Percentiles rank a stretch among this genome's conserved stretches.
These are phyloP conservation scores for Ceratocystis harringtonii DNA, from an alignment of 2,329 filamentous ascomycete species.

Conservation along the genomic window DNA sequence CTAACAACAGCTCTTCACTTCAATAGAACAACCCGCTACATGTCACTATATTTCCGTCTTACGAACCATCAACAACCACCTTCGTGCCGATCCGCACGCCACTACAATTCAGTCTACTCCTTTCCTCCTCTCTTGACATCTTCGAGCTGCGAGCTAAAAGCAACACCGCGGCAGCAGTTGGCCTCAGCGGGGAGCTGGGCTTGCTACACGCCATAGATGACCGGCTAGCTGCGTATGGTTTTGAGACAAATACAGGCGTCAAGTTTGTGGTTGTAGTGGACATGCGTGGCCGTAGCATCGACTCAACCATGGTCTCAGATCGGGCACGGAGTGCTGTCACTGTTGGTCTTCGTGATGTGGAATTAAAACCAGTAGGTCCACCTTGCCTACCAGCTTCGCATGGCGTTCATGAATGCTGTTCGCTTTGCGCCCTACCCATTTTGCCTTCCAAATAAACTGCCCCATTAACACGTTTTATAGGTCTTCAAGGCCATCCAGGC, in stretches of 20 bases:
- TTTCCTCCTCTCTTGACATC: slow-evolving; percentile 83
- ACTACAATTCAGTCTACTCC: slow-evolving; percentile 83
- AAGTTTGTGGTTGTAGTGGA: slow-evolving; percentile 85
- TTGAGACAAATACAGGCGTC: slow-evolving; percentile 88
- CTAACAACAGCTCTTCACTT: slow-evolving; percentile 7
- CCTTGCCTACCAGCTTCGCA: neutral
- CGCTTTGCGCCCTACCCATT: neutral
- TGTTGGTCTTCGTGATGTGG: slow-evolving; percentile 64
- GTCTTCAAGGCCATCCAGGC: slow-evolving; percentile 79
- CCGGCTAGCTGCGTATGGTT: slow-evolving; percentile 83
- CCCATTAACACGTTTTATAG: neutral
- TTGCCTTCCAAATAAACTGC: neutral
- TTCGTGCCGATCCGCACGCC: slow-evolving; percentile 47
- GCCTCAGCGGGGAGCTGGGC: slow-evolving; percentile 68
- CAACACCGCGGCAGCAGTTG: slow-evolving; percentile 42
- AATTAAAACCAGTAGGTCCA: slow-evolving; percentile 53
- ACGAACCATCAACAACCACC: slow-evolving; percentile 40
- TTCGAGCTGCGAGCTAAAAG: slow-evolving; percentile 73
- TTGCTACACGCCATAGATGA: slow-evolving; percentile 90
- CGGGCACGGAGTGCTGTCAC: slow-evolving; percentile 27
- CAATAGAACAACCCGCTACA: slow-evolving; percentile 91
- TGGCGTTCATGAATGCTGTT: slow-evolving; percentile 26
- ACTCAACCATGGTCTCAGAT: slow-evolving; percentile 19
- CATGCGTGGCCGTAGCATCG: slow-evolving; percentile 56
- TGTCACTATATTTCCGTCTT: slow-evolving; percentile 72